These are phyloP conservation scores for Nissolia schottii DNA, from an alignment of 306 rosid species.

Conservation along the genomic window DNA sequence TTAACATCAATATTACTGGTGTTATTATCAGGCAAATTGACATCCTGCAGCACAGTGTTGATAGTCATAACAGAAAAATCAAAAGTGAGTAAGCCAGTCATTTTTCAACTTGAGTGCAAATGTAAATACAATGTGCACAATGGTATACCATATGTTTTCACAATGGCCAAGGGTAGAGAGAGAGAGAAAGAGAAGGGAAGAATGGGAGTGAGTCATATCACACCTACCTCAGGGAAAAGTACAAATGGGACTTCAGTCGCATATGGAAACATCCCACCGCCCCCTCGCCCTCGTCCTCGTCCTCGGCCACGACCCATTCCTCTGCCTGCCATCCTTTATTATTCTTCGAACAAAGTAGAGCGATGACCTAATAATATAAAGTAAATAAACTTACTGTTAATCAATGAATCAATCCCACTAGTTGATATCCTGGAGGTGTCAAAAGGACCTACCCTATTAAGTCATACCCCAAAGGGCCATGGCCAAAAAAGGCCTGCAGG, in stretches of 20 bases:
- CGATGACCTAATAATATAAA: too few relatives aligned
- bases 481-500: too few relatives aligned
- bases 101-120: too few relatives aligned
- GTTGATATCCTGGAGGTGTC: too few relatives aligned
- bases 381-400: too few relatives aligned
- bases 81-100: not conserved
- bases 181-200: not conserved
- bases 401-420: too few relatives aligned
- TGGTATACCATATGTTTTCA: too few relatives aligned
- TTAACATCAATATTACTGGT: not conserved
- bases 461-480: too few relatives aligned
- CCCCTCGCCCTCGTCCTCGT: conserved; percentile 5
- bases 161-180: not conserved
- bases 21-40: conserved; percentile 35
- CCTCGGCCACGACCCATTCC: conserved; percentile 35
- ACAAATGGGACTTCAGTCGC: conserved; percentile 10
- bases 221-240: conserved; percentile 35
- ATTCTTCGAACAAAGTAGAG: too few relatives aligned
- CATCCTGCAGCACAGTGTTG: conserved; percentile 36
- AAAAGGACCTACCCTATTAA: too few relatives aligned
- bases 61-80: not conserved
- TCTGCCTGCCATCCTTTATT: conserved; percentile 37
- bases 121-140: not conserved
- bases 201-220: not conserved
- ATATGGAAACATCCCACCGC: not conserved